Evolutionary conservation across 1,284 basidiomycete genomes (phyloP).

Genomic region (Microbotryum intermedium): DNA sequence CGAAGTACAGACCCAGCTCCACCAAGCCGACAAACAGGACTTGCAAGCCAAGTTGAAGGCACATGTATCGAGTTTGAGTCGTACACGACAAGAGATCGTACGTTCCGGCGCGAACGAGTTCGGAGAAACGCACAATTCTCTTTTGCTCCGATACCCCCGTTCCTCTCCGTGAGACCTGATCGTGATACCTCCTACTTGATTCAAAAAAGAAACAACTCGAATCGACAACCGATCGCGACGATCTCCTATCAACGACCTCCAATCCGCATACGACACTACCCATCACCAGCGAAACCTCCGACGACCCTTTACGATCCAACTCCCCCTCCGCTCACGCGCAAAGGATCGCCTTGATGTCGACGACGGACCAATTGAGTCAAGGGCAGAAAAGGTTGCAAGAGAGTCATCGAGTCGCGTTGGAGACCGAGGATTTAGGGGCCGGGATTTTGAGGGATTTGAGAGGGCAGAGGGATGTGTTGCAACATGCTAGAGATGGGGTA

Average conservation of each 20-base stretch:
- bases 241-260: slow-evolving; percentile 36
- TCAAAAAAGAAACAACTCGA: slow-evolving; percentile 45
- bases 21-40: slow-evolving; percentile 58
- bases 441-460: slow-evolving; percentile 82
- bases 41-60: slow-evolving; percentile 64
- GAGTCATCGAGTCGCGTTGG: slow-evolving; percentile 82
- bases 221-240: slow-evolving; percentile 41
- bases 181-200: not conserved
- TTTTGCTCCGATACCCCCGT: not conserved
- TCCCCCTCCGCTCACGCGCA: slow-evolving; percentile 45
- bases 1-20: slow-evolving; percentile 81
- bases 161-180: not conserved
- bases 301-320: slow-evolving; percentile 13
- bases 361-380: slow-evolving; percentile 41
- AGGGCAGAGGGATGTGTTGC: slow-evolving; percentile 87
- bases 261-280: slow-evolving; percentile 42
- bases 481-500: slow-evolving; percentile 83
- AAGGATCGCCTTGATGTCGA: slow-evolving; percentile 60
- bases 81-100: slow-evolving; percentile 64
- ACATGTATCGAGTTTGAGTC: slow-evolving; percentile 62
- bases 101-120: slow-evolving; percentile 28
- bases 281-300: slow-evolving; percentile 57
- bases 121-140: too few relatives aligned
- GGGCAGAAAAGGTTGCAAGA: slow-evolving; percentile 65
- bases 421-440: slow-evolving; percentile 91